Evolutionary conservation across 805 yeast genomes (phyloP).

Genomic region (Candida silvicultrix): DNA sequence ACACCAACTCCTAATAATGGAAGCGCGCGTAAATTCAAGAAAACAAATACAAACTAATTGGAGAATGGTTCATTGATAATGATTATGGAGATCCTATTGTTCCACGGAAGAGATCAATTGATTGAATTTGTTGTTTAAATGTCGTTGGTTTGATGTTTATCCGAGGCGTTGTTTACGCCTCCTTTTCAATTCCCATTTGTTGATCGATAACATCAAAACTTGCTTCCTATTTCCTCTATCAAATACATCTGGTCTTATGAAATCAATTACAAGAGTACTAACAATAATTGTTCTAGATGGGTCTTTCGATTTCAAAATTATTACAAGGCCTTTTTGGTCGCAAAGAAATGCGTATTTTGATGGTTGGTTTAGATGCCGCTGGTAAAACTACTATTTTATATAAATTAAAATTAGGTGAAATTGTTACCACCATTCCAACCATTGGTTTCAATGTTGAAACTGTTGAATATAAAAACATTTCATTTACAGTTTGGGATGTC

Average conservation of each 20-base stretch:
- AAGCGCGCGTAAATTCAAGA: background rate
- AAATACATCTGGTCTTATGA: too few species aligned
- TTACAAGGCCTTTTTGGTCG: conserved; percentile 94
- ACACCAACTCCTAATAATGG: background rate
- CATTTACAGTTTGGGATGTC: conserved; percentile 98
- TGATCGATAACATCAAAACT: background rate
- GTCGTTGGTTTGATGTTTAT: background rate
- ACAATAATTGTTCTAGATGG: conserved; percentile 47
- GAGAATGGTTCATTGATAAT: too few species aligned
- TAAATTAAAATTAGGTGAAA: conserved; percentile 92
- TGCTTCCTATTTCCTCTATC: too few species aligned
- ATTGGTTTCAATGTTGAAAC: conserved; percentile 97
- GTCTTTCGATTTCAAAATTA: conserved; percentile 90
- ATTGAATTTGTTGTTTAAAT: background rate
- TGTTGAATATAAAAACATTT: conserved; percentile 93
- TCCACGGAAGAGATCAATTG: background rate
- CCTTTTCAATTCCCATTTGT: background rate
- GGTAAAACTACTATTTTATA: conserved; percentile 97
- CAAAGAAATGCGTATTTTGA: conserved; percentile 95
- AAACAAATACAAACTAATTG: background rate
- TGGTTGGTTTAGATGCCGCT: conserved; percentile 98
- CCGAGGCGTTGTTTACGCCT: background rate
- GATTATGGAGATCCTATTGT: background rate
- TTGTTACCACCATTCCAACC: conserved; percentile 93
- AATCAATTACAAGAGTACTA: background rate